Evolutionary conservation across 495 filamentous ascomycete genomes (phyloP).

Genomic region (Annulohypoxylon bovei): DNA sequence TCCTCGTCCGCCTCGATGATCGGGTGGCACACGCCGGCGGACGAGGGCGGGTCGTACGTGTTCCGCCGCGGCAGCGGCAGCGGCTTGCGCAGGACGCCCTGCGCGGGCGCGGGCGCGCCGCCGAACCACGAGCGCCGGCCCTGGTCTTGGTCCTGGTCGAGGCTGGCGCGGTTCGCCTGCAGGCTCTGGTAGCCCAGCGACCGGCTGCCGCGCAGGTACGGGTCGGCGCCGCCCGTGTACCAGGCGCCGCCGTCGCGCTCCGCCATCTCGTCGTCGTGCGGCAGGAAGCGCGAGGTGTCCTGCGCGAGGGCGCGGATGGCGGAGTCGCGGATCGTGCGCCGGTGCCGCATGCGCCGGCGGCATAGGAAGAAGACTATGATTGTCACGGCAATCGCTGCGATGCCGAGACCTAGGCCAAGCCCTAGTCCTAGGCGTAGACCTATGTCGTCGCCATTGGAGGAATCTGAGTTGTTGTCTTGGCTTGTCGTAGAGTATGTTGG

Average conservation of each 20-base stretch:
- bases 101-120: constrained; percentile 25
- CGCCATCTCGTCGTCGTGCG: constrained; percentile 63
- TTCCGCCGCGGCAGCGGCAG: constrained; percentile 38
- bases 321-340: constrained; percentile 49
- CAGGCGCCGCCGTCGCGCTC: constrained; percentile 59
- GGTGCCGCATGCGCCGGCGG: constrained; percentile 56
- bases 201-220: constrained; percentile 50
- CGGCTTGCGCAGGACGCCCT: constrained; percentile 37
- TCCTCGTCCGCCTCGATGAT: constrained; percentile 77
- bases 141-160: constrained; percentile 30
- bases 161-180: constrained; percentile 39
- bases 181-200: constrained; percentile 58
- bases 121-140: constrained; percentile 30
- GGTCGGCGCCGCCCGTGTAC: constrained; percentile 56
- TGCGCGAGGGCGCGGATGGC: constrained; percentile 53
- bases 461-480: constrained; percentile 25
- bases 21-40: constrained; percentile 60
- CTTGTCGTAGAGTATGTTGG: constrained; percentile 48
- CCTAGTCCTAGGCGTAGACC: constrained; percentile 69
- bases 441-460: constrained; percentile 25
- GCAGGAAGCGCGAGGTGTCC: constrained; percentile 48
- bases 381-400: constrained; percentile 62
- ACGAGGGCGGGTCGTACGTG: constrained; percentile 39
- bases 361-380: constrained; percentile 68
- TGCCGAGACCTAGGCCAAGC: constrained; percentile 76